Evolutionary conservation across 2,329 filamentous ascomycete species (phyloP).

Genomic region (Setomelanomma holmii): DNA sequence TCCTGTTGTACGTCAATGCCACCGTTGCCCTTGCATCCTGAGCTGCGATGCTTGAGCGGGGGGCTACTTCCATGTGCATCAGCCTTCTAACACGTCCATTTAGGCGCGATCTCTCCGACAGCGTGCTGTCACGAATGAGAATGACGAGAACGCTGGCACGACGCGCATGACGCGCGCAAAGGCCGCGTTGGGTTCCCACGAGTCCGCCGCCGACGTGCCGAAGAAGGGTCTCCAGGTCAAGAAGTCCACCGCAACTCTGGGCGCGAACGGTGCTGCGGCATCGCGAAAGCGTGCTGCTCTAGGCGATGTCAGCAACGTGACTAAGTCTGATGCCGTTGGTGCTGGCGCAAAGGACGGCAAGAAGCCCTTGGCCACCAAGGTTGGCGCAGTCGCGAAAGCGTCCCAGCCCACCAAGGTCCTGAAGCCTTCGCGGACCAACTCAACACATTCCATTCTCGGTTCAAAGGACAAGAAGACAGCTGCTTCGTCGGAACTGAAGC

Average conservation of each 20-base stretch:
- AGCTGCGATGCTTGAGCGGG: background rate
- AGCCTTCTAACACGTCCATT: conserved; percentile 51
- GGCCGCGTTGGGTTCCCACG: conserved; percentile 69
- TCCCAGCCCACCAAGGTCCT: conserved; percentile 81
- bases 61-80: background rate
- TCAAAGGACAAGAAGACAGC: conserved; percentile 74
- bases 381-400: conserved; percentile 76
- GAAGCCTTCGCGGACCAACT: conserved; percentile 69
- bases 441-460: conserved; percentile 68
- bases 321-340: conserved; percentile 68
- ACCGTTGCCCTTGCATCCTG: background rate
- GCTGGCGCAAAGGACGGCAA: conserved; percentile 64
- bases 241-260: conserved; percentile 50
- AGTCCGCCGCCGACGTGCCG: conserved; percentile 61
- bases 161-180: conserved; percentile 94
- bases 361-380: conserved; percentile 68
- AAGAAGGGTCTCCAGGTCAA: conserved; percentile 58
- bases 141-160: conserved; percentile 83
- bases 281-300: conserved; percentile 81
- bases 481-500: conserved; percentile 68
- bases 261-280: conserved; percentile 49
- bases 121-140: conserved; percentile 85
- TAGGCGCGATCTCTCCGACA: conserved; percentile 75
- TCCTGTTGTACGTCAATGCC: conserved; percentile 57
- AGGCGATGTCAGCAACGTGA: conserved; percentile 94